Evolutionary conservation across 2,329 filamentous ascomycete species (phyloP).

Genomic region (Cytospora piceae): DNA sequence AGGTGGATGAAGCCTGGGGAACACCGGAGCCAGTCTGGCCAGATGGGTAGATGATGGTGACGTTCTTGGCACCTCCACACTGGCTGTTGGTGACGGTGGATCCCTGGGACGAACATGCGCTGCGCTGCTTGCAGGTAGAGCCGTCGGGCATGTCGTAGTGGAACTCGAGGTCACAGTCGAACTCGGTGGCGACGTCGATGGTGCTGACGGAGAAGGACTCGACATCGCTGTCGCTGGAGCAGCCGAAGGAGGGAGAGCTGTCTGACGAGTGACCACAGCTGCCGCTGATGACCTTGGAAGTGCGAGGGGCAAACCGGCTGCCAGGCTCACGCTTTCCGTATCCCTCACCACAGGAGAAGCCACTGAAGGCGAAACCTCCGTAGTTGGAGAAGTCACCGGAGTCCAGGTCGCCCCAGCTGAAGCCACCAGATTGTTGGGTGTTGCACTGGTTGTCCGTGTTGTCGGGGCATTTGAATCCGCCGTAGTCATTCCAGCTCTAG

Average conservation of each 20-base stretch:
- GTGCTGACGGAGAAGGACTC: conserved; percentile 71
- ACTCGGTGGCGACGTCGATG: conserved; percentile 74
- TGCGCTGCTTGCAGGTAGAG: conserved; percentile 77
- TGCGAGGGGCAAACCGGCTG: conserved; percentile 52
- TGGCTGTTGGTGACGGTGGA: conserved; percentile 79
- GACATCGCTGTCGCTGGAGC: conserved; percentile 44
- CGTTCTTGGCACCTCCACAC: conserved; percentile 87
- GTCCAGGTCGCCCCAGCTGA: conserved; percentile 69
- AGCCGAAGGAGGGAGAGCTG: conserved; percentile 62
- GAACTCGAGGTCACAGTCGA: conserved; percentile 81
- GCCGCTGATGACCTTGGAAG: conserved; percentile 65
- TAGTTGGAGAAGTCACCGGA: conserved; percentile 67
- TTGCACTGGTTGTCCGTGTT: conserved; percentile 81
- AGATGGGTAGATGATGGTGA: conserved; percentile 70
- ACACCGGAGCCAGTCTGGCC: conserved; percentile 58
- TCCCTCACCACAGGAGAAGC: conserved; percentile 69
- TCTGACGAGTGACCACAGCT: conserved; percentile 50
- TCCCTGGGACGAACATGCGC: conserved; percentile 68
- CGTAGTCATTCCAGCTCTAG: conserved; percentile 38
- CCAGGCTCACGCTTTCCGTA: conserved; percentile 57
- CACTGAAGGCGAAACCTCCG: conserved; percentile 73
- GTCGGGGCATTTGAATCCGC: conserved; percentile 66
- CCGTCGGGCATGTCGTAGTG: conserved; percentile 86
- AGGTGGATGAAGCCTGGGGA: conserved; percentile 48
- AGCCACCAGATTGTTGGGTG: conserved; percentile 69